Base-by-base conservation (phyloP, 2,329 filamentous ascomycete species). In the Rutstroemia sp. region DNA sequence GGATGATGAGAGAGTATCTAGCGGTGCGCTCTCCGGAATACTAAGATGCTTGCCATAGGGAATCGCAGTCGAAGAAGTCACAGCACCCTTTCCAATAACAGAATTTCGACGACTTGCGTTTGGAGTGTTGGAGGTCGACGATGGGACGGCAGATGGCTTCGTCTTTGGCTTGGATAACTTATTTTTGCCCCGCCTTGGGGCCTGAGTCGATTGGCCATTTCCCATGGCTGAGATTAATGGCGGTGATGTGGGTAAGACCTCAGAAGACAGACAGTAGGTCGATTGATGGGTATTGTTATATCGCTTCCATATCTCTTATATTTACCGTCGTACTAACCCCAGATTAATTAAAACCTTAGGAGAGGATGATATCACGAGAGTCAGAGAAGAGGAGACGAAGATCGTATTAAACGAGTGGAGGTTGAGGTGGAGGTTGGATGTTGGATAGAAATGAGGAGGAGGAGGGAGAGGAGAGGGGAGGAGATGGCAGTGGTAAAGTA, bases 111-210 rank as follows among this genome's bases (percentile, higher is more conserved):
- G 63, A 60, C 59, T 63, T 4, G 45, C 48, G 30, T 57, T 55
- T 3, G 61, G 48, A 17, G 41, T 50, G 38, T 58, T 63, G 12
- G 56, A 37, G 30, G 57, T 62, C 14, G 65, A 45, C 38, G 23
- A 21, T 2, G 65, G 56, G 46, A 59, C 61, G 3, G 58, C 57
- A 5, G 48, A 60, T 6, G 63, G 63, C 27, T 65, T 68, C 19
- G 67, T 68, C 48, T 59, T 65, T 1, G 67, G 67, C 52, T 69
- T 69, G 16, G 67, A 69, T n/a, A 69, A 50, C 51, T 61, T 68
- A 44, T 68, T 67, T 12, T 42, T 56, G 6, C 57, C 46, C 55
- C 59, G 57, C 34, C 61, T 58, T 46, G 63, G 58, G 37, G 49
- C 52, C 38, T 61, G 57, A 19, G 48, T 53, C 10, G 65, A 67